phyloP scores from a whole-genome alignment of 495 filamentous ascomycete species.

The Evernia prunastri region DNA sequence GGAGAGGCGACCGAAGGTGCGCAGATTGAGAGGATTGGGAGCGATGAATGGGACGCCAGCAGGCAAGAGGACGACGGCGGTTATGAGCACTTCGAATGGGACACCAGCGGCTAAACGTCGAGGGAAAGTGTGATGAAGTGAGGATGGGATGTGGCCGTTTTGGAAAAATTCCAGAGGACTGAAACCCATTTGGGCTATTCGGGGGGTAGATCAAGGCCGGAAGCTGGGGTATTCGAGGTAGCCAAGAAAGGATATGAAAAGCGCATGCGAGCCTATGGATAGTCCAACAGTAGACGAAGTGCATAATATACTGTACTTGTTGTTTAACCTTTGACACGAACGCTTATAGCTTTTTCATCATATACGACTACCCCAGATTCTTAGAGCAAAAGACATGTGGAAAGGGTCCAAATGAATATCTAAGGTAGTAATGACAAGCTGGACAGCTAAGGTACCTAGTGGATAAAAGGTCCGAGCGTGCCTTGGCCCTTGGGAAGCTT shows the following conservation, averaged over 20 bases:
- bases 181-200: slow-evolving; percentile 2
- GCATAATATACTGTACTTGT: not conserved
- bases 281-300: slow-evolving; percentile 1
- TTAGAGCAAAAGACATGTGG: no score
- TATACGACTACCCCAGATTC: not conserved
- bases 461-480: slow-evolving; percentile 9
- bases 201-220: slow-evolving; percentile 3
- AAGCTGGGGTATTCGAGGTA: slow-evolving; percentile 8
- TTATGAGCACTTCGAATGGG: slow-evolving; percentile 22
- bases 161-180: not conserved
- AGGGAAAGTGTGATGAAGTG: slow-evolving; percentile 14
- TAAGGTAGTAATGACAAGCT: slow-evolving; percentile 4
- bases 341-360: no score
- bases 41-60: slow-evolving; percentile 22
- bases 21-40: slow-evolving; percentile 22
- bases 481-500: not conserved
- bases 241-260: not conserved
- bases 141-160: not conserved
- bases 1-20: slow-evolving; percentile 24
- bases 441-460: not conserved
- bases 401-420: no score
- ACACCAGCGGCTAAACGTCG: slow-evolving; percentile 25
- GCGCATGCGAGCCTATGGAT: slow-evolving; percentile 21
- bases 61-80: slow-evolving; percentile 22
- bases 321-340: not conserved